Base-by-base conservation (phyloP, 192 early-diverging fungal species). In the Lobulomyces angularis region DNA sequence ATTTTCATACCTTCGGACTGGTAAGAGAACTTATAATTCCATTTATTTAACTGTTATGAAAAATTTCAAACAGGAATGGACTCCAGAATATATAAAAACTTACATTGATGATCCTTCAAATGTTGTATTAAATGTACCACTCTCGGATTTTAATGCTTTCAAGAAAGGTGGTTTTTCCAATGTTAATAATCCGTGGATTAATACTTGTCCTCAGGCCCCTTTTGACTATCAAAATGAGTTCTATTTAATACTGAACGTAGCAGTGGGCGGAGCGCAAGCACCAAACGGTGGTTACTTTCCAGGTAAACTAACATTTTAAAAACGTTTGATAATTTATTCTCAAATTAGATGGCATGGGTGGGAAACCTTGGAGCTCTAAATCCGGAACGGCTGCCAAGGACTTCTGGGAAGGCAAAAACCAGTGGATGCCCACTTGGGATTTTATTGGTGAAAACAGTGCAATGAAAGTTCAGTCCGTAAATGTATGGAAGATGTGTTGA, bases 391-490 rank as follows among this genome's bases (percentile, higher is more conserved):
- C 77, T 0, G 50, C 58, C 0, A 52, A 55, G 27, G 64, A 69
- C 32, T 80, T 80, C 39, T 80, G 72, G 58, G 46, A 69, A 8
- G 45, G 35, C 2, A 55, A 50, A 35, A 47, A 48, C 3, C 45
- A 61, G 19, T 80, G 79, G 79, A 45, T 62, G 27, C 57, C 52
- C 26, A 61, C 71, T 6, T 81, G 79, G 79, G 62, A n/a, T n/a
- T n/a, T n/a, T n/a, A n/a, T n/a, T n/a, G n/a, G n/a, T n/a, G n/a
- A n/a, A n/a, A n/a, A n/a, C n/a, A n/a, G n/a, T n/a, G n/a, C n/a
- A n/a, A n/a, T n/a, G n/a, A n/a, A n/a, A n/a, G n/a, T n/a, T n/a
- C n/a, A n/a, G n/a, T n/a, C n/a, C n/a, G n/a, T n/a, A n/a, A n/a
- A n/a, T n/a, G n/a, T n/a, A n/a, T n/a, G n/a, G n/a, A n/a, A n/a